These are phyloP conservation scores for Pascua guehoae DNA, from an alignment of 1,284 basidiomycete genomes.

Conservation along the genomic window DNA sequence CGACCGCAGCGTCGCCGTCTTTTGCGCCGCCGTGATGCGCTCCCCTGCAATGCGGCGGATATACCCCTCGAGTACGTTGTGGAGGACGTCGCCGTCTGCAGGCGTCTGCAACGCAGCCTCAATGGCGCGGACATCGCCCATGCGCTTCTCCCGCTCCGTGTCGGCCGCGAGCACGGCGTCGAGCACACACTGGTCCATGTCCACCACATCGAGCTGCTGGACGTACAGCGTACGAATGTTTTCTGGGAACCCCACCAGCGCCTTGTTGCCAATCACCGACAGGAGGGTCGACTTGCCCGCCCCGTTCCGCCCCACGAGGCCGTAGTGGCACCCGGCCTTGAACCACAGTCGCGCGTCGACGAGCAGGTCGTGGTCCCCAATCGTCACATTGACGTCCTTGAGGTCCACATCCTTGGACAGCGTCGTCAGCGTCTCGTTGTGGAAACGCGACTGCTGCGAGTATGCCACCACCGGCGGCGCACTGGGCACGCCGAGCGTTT, in stretches of 20 bases:
- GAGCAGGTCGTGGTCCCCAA: constrained; percentile 57
- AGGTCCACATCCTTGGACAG: constrained; percentile 54
- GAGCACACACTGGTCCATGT: constrained; percentile 50
- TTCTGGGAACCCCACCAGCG: constrained; percentile 67
- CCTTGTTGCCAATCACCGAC: constrained; percentile 68
- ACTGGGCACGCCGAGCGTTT: not conserved
- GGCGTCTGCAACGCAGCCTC: constrained; percentile 3
- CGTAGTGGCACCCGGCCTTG: constrained; percentile 57
- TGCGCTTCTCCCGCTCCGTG: constrained; percentile 10
- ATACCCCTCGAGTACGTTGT: constrained; percentile 4
- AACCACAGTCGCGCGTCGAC: constrained; percentile 56
- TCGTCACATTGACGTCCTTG: constrained; percentile 52
- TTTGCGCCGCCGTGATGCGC: constrained; percentile 12
- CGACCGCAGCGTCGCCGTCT: constrained; percentile 16
- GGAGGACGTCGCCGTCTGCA: not conserved
- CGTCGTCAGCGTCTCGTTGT: constrained; percentile 51
- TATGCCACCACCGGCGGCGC: constrained; percentile 9
- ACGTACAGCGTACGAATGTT: constrained; percentile 81
- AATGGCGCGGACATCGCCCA: constrained; percentile 4
- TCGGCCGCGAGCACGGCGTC: constrained; percentile 4
- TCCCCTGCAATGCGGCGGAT: constrained; percentile 7
- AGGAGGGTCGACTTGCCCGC: constrained; percentile 56
- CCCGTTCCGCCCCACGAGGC: constrained; percentile 57
- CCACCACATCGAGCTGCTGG: constrained; percentile 90
- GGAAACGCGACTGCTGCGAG: constrained; percentile 53